Conservation (phyloP, 1,139 yeast genomes). For the Yamadazyma epiphylla region DNA sequence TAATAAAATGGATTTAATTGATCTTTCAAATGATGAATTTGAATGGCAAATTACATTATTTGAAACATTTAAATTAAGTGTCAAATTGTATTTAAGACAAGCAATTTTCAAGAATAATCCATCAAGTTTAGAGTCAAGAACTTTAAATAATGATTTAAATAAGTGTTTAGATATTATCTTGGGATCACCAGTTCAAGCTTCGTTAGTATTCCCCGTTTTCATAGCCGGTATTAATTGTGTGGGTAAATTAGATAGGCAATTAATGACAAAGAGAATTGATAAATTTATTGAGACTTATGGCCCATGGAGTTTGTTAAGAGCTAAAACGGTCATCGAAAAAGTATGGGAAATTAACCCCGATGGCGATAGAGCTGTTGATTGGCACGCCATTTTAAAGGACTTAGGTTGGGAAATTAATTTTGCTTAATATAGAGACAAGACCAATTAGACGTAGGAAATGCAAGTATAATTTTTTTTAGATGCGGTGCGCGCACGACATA, state of each 20-base stretch:
- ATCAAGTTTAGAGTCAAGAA: conserved; percentile 60
- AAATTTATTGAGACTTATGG: conserved; percentile 58
- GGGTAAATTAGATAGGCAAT: conserved; percentile 42
- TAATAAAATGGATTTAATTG: conserved; percentile 44
- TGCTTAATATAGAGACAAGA: conserved; percentile 36
- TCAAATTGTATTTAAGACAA: conserved; percentile 65
- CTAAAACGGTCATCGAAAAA: conserved; percentile 55
- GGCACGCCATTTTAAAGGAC: conserved; percentile 63
- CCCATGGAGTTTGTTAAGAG: conserved; percentile 64
- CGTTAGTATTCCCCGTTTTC: conserved; percentile 71
- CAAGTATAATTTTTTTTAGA: conserved; percentile 1
- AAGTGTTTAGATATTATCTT: conserved; percentile 59
- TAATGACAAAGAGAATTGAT: conserved; percentile 52
- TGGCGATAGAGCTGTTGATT: conserved; percentile 47
- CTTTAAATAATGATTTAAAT: conserved; percentile 50
- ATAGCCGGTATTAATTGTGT: conserved; percentile 72
- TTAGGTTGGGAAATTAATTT: conserved; percentile 79
- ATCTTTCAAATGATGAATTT: conserved; percentile 50
- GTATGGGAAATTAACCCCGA: conserved; percentile 38
- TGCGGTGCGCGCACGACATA: conserved; percentile 3
- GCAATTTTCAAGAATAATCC: conserved; percentile 60
- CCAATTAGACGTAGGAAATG: neutral
- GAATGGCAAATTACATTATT: conserved; percentile 68
- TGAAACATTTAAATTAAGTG: conserved; percentile 68
- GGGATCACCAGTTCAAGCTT: conserved; percentile 67